These are phyloP conservation scores for Vitis labrusca DNA, from an alignment of 164 flowering plant species.

Conservation along the genomic window DNA sequence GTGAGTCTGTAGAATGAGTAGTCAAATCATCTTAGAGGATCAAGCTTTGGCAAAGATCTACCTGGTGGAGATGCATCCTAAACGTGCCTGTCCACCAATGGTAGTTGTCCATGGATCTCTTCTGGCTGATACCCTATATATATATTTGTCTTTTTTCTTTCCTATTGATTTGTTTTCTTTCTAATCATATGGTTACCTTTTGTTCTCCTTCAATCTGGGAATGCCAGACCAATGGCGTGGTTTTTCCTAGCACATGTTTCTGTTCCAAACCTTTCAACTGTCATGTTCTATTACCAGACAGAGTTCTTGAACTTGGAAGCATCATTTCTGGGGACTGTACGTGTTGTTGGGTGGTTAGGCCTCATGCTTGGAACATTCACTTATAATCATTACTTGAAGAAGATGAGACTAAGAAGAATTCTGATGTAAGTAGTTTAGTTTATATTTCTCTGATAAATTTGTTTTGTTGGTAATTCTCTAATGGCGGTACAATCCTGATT, in stretches of 20 bases:
- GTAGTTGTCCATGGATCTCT: background rate
- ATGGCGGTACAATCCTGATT: conserved; percentile 4
- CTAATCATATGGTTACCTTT: conserved; percentile 20
- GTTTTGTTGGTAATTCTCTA: background rate
- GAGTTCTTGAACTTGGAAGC: conserved; percentile 81
- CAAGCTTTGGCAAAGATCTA: too few species aligned
- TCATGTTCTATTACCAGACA: conserved; percentile 92
- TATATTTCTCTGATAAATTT: background rate
- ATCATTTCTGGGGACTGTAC: conserved; percentile 81
- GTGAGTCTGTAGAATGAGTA: background rate
- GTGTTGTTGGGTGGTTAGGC: conserved; percentile 87
- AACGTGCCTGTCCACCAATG: background rate
- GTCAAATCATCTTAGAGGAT: background rate
- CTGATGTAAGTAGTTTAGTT: conserved; percentile 57
- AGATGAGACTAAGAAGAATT: conserved; percentile 56
- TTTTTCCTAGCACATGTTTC: conserved; percentile 80
- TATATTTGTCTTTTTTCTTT: background rate
- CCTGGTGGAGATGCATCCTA: background rate
- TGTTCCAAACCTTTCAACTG: conserved; percentile 79
- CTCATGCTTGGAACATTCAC: conserved; percentile 85
- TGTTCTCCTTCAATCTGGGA: conserved; percentile 23
- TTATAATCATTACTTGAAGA: conserved; percentile 77
- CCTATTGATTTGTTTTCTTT: conserved; percentile 7
- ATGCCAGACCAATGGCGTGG: conserved; percentile 92
- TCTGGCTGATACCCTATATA: background rate